A percentile compares a stretch with the other conserved stretches of the same genome.
These are phyloP conservation scores for Torulaspora pretoriensis DNA, from an alignment of 1,139 yeast species.

Conservation along the genomic window DNA sequence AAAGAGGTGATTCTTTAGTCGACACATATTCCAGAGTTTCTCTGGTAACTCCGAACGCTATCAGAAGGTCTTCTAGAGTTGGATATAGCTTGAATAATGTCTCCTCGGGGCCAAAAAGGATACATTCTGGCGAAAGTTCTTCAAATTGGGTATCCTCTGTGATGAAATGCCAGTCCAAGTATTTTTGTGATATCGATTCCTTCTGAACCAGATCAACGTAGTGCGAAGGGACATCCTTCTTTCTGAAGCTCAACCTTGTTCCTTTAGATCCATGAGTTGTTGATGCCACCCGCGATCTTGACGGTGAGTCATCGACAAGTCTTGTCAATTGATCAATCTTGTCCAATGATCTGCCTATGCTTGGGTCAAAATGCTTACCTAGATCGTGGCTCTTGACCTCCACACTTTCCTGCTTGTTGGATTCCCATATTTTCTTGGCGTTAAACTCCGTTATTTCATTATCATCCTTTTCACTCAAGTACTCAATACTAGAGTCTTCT, in stretches of 20 bases:
- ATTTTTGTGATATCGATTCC: slow-evolving; percentile 22
- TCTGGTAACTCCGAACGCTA: slow-evolving; percentile 20
- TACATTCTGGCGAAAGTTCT: slow-evolving; percentile 6
- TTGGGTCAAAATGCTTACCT: slow-evolving; percentile 16
- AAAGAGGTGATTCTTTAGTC: slow-evolving; percentile 7
- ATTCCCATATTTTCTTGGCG: not conserved
- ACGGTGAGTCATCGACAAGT: slow-evolving; percentile 10
- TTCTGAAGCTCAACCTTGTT: slow-evolving; percentile 5
- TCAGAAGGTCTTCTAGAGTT: slow-evolving; percentile 13
- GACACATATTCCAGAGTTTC: slow-evolving; percentile 7
- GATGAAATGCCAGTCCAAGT: slow-evolving; percentile 33
- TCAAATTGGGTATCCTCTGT: slow-evolving; percentile 13
- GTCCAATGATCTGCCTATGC: slow-evolving; percentile 10
- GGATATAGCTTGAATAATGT: slow-evolving; percentile 1
- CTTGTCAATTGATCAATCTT: slow-evolving; percentile 10
- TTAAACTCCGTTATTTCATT: not conserved
- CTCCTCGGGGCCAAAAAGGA: slow-evolving; percentile 6
- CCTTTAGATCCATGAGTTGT: not conserved
- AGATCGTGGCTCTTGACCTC: slow-evolving; percentile 15
- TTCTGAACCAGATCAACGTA: slow-evolving; percentile 15
- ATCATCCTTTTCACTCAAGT: not conserved
- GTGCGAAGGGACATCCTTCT: slow-evolving; percentile 4
- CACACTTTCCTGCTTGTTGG: not conserved
- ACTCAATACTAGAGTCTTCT: not conserved
- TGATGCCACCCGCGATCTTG: not conserved